These are phyloP conservation scores for Prinsepia uniflora DNA, from an alignment of 306 rosid species.

Conservation along the genomic window DNA sequence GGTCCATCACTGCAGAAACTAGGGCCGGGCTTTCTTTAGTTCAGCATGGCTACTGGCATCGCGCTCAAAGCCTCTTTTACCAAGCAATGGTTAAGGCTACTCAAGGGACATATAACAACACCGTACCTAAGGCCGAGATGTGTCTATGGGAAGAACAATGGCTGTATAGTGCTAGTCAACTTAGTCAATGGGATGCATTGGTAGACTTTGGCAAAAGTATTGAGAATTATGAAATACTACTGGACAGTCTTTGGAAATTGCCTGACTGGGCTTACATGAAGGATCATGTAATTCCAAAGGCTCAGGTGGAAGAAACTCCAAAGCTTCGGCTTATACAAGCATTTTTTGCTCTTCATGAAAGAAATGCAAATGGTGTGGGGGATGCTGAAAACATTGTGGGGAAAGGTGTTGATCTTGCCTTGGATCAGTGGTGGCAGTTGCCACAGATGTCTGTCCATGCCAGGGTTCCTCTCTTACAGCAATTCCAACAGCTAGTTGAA, in stretches of 20 bases:
- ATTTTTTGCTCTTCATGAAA: conserved; percentile 86
- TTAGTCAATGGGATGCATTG: conserved; percentile 96
- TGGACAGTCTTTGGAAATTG: conserved; percentile 93
- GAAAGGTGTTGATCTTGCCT: conserved; percentile 91
- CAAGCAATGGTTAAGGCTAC: conserved; percentile 99
- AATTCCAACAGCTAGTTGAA: conserved; percentile 97
- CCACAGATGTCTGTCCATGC: conserved; percentile 98
- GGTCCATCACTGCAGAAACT: conserved; percentile 84
- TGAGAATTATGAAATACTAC: conserved; percentile 92
- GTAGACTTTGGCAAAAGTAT: conserved; percentile 92
- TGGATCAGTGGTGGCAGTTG: conserved; percentile 99
- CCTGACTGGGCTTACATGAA: conserved; percentile 98
- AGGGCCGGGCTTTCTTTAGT: conserved; percentile 96
- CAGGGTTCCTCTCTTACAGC: conserved; percentile 95
- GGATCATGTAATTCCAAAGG: conserved; percentile 94
- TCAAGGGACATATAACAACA: conserved; percentile 91
- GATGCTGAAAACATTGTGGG: conserved; percentile 88
- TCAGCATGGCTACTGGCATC: conserved; percentile 99
- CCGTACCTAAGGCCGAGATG: conserved; percentile 99
- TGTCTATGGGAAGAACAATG: conserved; percentile 99
- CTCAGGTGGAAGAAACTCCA: conserved; percentile 98
- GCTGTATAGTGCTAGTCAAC: conserved; percentile 90
- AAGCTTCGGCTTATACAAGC: conserved; percentile 88
- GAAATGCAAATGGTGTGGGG: conserved; percentile 79
- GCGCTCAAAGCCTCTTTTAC: conserved; percentile 95